Evolutionary conservation across 768 basidiomycete species (phyloP).

Genomic region (Naematelia aurantialba): DNA sequence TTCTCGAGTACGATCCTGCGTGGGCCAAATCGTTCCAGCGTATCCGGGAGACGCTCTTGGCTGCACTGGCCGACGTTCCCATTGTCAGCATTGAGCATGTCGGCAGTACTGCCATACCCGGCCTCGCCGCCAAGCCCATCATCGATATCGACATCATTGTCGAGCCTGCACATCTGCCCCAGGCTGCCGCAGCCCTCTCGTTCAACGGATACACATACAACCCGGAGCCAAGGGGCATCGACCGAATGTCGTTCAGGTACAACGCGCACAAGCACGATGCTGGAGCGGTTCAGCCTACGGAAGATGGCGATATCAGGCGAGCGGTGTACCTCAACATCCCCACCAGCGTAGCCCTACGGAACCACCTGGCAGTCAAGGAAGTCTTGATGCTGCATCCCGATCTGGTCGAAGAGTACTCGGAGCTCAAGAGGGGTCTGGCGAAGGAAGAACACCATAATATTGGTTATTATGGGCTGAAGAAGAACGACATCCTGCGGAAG

Average conservation of each 20-base stretch:
- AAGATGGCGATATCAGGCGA: slow-evolving; percentile 13
- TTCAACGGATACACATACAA: slow-evolving; percentile 12
- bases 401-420: slow-evolving; percentile 12
- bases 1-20: slow-evolving; percentile 10
- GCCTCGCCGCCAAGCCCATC: slow-evolving; percentile 18
- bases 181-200: background rate
- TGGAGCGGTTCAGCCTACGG: slow-evolving; percentile 16
- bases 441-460: slow-evolving; percentile 3
- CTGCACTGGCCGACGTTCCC: background rate
- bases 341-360: background rate
- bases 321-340: slow-evolving; percentile 10
- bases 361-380: slow-evolving; percentile 8
- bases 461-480: slow-evolving; percentile 11
- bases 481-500: slow-evolving; percentile 6
- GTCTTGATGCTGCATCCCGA: slow-evolving; percentile 8
- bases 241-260: slow-evolving; percentile 11
- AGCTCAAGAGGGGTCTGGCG: slow-evolving; percentile 11
- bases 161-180: background rate
- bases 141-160: slow-evolving; percentile 23
- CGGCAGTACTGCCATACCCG: slow-evolving; percentile 14
- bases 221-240: slow-evolving; percentile 4
- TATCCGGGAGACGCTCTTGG: slow-evolving; percentile 5
- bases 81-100: slow-evolving; percentile 12
- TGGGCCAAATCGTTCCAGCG: slow-evolving; percentile 11
- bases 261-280: slow-evolving; percentile 12